Evolutionary conservation across 129 eudicot genomes (phyloP).

Genomic region (Flaveria bidentis): DNA sequence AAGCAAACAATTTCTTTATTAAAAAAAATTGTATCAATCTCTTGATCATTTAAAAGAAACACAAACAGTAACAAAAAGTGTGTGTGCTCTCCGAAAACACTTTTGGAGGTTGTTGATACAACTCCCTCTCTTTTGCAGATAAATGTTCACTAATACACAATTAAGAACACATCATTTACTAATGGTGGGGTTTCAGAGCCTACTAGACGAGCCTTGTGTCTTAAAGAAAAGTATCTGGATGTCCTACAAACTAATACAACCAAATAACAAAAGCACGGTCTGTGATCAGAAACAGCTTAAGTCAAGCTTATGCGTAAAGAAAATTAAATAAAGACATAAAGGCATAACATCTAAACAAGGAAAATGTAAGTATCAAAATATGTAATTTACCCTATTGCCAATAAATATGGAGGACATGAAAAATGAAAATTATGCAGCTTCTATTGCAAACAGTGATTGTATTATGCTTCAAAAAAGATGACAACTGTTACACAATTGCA

Average conservation of each 20-base stretch:
- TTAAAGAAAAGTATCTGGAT: background rate
- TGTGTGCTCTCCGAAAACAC: conserved; percentile 1
- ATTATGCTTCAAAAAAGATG: conserved; percentile 11
- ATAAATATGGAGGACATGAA: background rate
- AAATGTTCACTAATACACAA: conserved; percentile 15
- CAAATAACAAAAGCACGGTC: conserved; percentile 11
- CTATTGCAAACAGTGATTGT: background rate
- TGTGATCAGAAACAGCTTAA: background rate
- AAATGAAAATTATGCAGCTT: background rate
- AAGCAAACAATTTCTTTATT: background rate
- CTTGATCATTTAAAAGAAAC: background rate
- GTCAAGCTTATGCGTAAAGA: background rate
- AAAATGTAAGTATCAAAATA: background rate
- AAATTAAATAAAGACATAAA: background rate
- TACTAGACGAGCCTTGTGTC: conserved; percentile 16
- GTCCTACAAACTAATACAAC: conserved; percentile 21
- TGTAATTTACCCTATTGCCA: background rate
- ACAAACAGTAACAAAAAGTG: background rate
- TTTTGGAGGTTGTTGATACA: background rate
- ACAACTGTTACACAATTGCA: conserved; percentile 18
- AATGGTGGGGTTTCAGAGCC: conserved; percentile 25
- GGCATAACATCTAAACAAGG: background rate
- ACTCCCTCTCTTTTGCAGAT: conserved; percentile 1
- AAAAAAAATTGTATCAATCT: conserved; percentile 13
- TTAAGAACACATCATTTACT: background rate